These are phyloP conservation scores for Candida chauliodis DNA, from an alignment of 805 yeast genomes.

Conservation along the genomic window DNA sequence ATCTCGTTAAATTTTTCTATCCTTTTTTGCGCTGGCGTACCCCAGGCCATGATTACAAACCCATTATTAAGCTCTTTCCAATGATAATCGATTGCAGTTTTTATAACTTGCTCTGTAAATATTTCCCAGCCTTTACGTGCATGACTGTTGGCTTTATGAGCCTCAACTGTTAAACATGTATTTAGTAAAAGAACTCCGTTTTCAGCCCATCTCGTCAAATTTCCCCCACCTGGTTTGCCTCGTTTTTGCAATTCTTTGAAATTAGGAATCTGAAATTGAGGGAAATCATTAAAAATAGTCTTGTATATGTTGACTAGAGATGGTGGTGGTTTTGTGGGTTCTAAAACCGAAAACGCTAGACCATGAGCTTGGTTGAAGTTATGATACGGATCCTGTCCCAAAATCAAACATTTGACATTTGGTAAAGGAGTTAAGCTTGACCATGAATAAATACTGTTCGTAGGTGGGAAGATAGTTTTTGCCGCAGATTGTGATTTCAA, in stretches of 20 bases:
- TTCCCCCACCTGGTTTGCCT: slow-evolving; percentile 49
- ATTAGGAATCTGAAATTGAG: slow-evolving; percentile 62
- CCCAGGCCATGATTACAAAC: slow-evolving; percentile 79
- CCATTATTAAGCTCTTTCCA: slow-evolving; percentile 39
- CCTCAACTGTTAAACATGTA: slow-evolving; percentile 85
- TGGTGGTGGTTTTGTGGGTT: slow-evolving; percentile 79
- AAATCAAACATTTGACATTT: slow-evolving; percentile 68
- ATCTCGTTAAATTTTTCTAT: slow-evolving; percentile 36
- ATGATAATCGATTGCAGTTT: slow-evolving; percentile 47
- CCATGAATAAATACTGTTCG: slow-evolving; percentile 83
- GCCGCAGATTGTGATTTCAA: slow-evolving; percentile 40
- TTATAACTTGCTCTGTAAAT: slow-evolving; percentile 74
- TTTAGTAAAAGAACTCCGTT: slow-evolving; percentile 87
- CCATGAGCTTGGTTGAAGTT: slow-evolving; percentile 94
- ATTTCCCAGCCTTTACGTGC: slow-evolving; percentile 89
- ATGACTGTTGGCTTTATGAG: slow-evolving; percentile 92
- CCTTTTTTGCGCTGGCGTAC: slow-evolving; percentile 66
- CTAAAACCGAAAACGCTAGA: slow-evolving; percentile 84
- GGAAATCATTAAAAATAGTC: slow-evolving; percentile 59
- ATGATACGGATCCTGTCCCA: slow-evolving; percentile 98
- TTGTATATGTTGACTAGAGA: slow-evolving; percentile 85
- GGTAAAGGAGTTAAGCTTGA: slow-evolving; percentile 77
- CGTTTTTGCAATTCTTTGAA: slow-evolving; percentile 16
- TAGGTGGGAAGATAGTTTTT: slow-evolving; percentile 73
- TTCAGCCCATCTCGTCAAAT: slow-evolving; percentile 77